Conservation (phyloP, 1,139 yeast species). For the Cylindricascospora bacillispora region DNA sequence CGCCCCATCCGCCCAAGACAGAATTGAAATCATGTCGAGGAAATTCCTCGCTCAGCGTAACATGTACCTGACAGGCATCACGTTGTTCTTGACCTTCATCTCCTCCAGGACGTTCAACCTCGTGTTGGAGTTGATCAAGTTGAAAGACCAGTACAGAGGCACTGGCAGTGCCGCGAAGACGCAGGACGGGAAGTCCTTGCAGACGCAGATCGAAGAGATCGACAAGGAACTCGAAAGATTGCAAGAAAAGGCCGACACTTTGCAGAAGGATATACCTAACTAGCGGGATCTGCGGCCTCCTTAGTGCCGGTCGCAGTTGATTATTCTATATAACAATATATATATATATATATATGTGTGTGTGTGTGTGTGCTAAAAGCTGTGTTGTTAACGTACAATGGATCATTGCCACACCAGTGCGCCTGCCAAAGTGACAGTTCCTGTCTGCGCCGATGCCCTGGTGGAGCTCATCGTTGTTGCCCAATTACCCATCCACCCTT, state of each 20-base stretch:
- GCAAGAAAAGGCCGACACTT: conserved; percentile 58
- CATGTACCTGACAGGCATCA: conserved; percentile 92
- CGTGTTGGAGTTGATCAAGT: conserved; percentile 62
- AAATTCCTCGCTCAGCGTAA: conserved; percentile 94
- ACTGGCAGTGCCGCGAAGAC: conserved; percentile 12
- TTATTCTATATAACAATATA: no score
- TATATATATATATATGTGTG: no score
- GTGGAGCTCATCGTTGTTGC: no score
- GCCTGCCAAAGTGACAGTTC: no score
- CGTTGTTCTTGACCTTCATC: conserved; percentile 77
- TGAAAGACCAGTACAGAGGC: conserved; percentile 36
- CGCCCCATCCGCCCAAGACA: conserved; percentile 12
- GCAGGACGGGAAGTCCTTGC: conserved; percentile 27
- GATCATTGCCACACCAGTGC: no score
- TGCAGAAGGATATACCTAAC: conserved; percentile 45
- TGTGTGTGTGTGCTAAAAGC: no score
- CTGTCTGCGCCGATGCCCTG: no score
- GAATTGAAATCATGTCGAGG: conserved; percentile 36
- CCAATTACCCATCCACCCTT: no score
- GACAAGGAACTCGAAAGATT: conserved; percentile 52
- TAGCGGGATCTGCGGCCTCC: no score
- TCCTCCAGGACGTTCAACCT: conserved; percentile 76
- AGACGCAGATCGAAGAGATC: conserved; percentile 43
- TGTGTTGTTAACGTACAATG: no score
- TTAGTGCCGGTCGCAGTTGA: no score